These are phyloP conservation scores for Monascus purpureus DNA, from an alignment of 495 filamentous ascomycete genomes.

Conservation along the genomic window DNA sequence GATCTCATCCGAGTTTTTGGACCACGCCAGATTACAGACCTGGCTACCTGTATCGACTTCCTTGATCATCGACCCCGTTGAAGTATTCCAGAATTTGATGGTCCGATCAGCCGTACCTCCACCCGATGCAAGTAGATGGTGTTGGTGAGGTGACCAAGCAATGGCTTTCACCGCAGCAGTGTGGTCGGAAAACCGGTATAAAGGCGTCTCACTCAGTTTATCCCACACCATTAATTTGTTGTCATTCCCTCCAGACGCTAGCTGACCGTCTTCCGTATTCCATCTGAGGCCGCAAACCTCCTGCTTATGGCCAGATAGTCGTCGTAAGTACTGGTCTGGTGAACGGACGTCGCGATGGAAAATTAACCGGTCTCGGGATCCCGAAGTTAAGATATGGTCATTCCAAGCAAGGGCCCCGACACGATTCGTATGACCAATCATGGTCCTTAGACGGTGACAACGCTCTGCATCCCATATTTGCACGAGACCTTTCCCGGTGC, in stretches of 20 bases:
- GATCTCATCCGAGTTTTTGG: slow-evolving; percentile 88
- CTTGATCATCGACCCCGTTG: slow-evolving; percentile 59
- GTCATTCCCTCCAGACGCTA: slow-evolving; percentile 95
- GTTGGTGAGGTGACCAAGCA: slow-evolving; percentile 96
- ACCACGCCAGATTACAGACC: slow-evolving; percentile 95
- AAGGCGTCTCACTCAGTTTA: slow-evolving; percentile 69
- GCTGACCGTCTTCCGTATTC: slow-evolving; percentile 88
- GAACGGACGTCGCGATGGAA: slow-evolving; percentile 90
- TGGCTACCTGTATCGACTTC: slow-evolving; percentile 93
- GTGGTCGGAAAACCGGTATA: slow-evolving; percentile 87
- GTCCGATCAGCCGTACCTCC: slow-evolving; percentile 89
- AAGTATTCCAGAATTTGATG: slow-evolving; percentile 96
- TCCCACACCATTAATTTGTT: slow-evolving; percentile 99
- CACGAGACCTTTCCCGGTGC: slow-evolving; percentile 82
- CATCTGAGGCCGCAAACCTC: slow-evolving; percentile 96
- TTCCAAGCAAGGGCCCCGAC: slow-evolving; percentile 95
- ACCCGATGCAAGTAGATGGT: slow-evolving; percentile 83
- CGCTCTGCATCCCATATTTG: slow-evolving; percentile 95
- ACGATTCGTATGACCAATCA: slow-evolving; percentile 88
- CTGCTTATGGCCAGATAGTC: slow-evolving; percentile 83
- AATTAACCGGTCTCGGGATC: slow-evolving; percentile 83
- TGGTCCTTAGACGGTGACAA: slow-evolving; percentile 72
- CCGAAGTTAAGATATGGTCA: slow-evolving; percentile 90
- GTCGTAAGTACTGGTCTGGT: slow-evolving; percentile 78
- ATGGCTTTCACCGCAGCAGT: slow-evolving; percentile 95